These are phyloP conservation scores for Petunia axillaris DNA, from an alignment of 257 asterid species.

Conservation along the genomic window DNA sequence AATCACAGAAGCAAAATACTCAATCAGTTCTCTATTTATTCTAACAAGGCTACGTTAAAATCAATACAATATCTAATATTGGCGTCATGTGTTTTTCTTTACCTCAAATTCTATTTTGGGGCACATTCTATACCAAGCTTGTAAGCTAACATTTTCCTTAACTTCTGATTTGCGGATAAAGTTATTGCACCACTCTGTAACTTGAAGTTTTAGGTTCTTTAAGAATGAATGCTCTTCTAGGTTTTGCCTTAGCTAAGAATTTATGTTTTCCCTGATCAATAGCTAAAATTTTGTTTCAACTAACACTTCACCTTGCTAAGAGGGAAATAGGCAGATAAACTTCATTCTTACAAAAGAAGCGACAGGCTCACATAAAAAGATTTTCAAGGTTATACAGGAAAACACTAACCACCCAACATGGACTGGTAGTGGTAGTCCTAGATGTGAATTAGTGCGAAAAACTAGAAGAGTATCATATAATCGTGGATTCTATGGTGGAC, in stretches of 20 bases:
- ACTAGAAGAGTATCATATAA: neutral
- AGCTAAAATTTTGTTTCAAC: neutral
- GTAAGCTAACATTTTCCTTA: neutral
- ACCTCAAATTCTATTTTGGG: neutral
- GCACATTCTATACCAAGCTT: neutral
- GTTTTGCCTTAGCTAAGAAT: neutral
- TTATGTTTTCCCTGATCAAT: neutral
- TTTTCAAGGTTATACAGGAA: neutral
- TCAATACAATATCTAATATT: neutral
- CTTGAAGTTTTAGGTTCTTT: neutral
- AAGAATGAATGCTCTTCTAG: neutral
- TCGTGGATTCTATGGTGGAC: neutral
- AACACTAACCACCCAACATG: constrained; percentile 20
- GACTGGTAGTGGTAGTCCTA: neutral
- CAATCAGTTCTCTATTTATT: neutral
- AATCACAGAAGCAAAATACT: neutral
- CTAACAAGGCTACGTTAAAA: neutral
- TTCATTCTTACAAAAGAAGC: neutral
- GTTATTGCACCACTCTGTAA: neutral
- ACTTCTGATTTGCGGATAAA: neutral
- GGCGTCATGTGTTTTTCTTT: neutral
- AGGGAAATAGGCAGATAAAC: neutral
- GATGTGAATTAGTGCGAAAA: neutral
- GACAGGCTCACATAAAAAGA: neutral
- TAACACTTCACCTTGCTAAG: neutral